Base-by-base conservation (phyloP, 1,139 yeast species). In the Pichia sp. region DNA sequence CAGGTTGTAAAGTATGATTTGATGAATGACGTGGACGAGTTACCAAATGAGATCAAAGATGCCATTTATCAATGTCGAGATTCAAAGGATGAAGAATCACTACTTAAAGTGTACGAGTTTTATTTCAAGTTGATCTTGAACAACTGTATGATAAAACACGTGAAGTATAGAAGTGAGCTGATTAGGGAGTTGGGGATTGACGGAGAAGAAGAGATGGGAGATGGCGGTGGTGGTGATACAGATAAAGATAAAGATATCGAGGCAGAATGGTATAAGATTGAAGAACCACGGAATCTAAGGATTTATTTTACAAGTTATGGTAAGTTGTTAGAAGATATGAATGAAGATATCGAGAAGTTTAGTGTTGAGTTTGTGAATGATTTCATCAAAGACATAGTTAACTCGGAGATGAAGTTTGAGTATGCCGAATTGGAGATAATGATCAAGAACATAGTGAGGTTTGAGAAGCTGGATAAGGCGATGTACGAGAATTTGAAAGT, bases 401-500 rank as follows among this genome's bases (percentile, higher is more conserved):
- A 29, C 10, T 30, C 39, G 4, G 49, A 50, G 6, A 42, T 51
- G 43, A 41, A 44, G 2, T 27, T 53, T 18, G 52, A 53, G 18
- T 44, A 42, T 29, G 44, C 30, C 16, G 58, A 55, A 39, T 29
- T 46, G 3, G 28, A 46, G 5, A 38, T 52, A 10, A 16, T 54
- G 44, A 13, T 48, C 27, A 29, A 28, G 28, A 49, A 44, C 43
- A 33, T 53, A 3, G 42, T 45, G 18, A 42, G 43, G 19, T 45
- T 22, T 33, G 52, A 7, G 43, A 50, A 45, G 13, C 57, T 63
- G 36, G 49, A 55, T 34, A 34, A 18, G 3, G 50, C 48, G 14
- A 28, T 44, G 10, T 61, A 58, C 50, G 34, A 46, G 16, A 44
- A 48, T n/a, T 45, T 57, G 30, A 49, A 29, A 46, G 16, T 33